A percentile compares a stretch with the other conserved stretches of the same genome.
These are phyloP conservation scores for Rhizopogon sp. DNA, from an alignment of 768 basidiomycete species.

Conservation along the genomic window DNA sequence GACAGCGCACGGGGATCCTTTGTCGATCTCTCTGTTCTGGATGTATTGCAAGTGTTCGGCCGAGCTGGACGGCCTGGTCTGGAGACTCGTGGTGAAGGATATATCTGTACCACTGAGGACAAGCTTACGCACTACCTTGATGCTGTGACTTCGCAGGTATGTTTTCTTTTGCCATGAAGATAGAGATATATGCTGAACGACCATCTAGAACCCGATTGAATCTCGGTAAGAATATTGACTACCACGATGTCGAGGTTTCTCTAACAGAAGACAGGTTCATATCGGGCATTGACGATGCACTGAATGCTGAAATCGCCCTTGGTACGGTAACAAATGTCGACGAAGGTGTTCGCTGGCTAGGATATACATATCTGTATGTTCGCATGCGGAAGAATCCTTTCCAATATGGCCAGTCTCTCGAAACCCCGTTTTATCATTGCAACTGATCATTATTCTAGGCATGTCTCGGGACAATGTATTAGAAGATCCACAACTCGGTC, in stretches of 20 bases:
- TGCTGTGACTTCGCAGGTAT: constrained; percentile 80
- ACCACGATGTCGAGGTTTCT: background rate
- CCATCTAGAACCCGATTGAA: constrained; percentile 82
- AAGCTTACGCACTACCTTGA: constrained; percentile 90
- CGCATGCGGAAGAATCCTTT: constrained; percentile 91
- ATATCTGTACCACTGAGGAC: constrained; percentile 92
- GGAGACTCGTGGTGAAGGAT: constrained; percentile 93
- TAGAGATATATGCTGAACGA: background rate
- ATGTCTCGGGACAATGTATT: constrained; percentile 60
- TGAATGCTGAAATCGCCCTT: constrained; percentile 93
- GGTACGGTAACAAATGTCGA: constrained; percentile 85
- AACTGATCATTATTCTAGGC: constrained; percentile 39
- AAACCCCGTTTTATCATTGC: background rate
- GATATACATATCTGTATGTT: constrained; percentile 95
- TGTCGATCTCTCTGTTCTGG: constrained; percentile 88
- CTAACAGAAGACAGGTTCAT: constrained; percentile 49
- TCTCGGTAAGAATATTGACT: constrained; percentile 60
- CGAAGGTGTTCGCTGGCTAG: constrained; percentile 92
- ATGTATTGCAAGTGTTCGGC: constrained; percentile 97
- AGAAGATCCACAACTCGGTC: constrained; percentile 72
- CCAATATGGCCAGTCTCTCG: constrained; percentile 58
- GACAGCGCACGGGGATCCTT: constrained; percentile 88
- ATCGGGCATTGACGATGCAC: constrained; percentile 78
- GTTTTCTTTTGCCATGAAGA: constrained; percentile 7
- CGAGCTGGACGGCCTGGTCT: constrained; percentile 87